phyloP scores from a whole-genome alignment of 768 basidiomycete genomes.

The Mycena galopus region DNA sequence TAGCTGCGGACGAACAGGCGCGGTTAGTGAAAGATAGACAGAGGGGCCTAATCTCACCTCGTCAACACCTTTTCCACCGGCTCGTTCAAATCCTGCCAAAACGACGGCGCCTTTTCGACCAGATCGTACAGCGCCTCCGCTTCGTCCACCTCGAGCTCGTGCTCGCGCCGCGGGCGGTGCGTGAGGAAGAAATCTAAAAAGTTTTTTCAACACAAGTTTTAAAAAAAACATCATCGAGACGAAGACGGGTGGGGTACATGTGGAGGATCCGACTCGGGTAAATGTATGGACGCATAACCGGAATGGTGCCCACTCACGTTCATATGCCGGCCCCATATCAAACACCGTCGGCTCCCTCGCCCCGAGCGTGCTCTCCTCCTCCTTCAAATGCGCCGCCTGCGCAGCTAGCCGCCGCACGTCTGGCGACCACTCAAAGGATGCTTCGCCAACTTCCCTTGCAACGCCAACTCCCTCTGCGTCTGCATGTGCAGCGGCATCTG shows the following conservation, averaged over 20 bases:
- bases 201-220: background rate
- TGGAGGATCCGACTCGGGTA: no score
- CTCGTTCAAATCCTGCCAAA: constrained; percentile 66
- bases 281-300: no score
- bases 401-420: constrained; percentile 55
- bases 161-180: constrained; percentile 42
- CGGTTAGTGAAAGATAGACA: constrained; percentile 14
- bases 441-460: constrained; percentile 30
- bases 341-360: constrained; percentile 58
- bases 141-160: constrained; percentile 49
- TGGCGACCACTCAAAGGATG: constrained; percentile 52
- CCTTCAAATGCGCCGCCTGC: constrained; percentile 40
- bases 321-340: constrained; percentile 66
- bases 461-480: no score
- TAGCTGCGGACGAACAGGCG: constrained; percentile 59
- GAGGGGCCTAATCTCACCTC: constrained; percentile 56
- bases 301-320: constrained; percentile 65
- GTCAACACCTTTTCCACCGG: constrained; percentile 70
- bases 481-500: no score
- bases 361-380: constrained; percentile 60
- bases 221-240: no score
- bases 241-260: no score
- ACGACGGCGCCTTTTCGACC: constrained; percentile 65
- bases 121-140: constrained; percentile 59
- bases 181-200: constrained; percentile 56